Evolutionary conservation across 1,139 yeast genomes (phyloP).

Genomic region (Magnusiomyces magnusii): DNA sequence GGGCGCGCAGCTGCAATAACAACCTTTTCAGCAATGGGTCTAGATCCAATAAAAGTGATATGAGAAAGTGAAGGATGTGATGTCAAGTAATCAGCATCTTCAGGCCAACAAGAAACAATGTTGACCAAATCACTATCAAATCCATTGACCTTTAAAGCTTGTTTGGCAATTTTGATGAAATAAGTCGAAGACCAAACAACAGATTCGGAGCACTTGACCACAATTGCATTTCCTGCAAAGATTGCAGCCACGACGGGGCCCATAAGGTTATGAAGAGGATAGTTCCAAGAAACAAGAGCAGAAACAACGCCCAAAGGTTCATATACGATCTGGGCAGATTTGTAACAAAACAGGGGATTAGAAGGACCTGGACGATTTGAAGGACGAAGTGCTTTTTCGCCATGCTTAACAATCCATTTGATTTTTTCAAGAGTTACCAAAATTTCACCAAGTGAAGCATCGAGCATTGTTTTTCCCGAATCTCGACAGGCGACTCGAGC

Average conservation of each 20-base stretch:
- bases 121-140: slow-evolving; percentile 79
- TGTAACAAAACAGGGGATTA: slow-evolving; percentile 70
- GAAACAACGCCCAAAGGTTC: slow-evolving; percentile 86
- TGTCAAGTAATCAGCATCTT: slow-evolving; percentile 78
- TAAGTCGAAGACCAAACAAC: slow-evolving; percentile 91
- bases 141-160: slow-evolving; percentile 64
- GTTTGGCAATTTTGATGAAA: slow-evolving; percentile 61
- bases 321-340: slow-evolving; percentile 86
- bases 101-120: slow-evolving; percentile 66
- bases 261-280: slow-evolving; percentile 80
- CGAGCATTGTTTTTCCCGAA: slow-evolving; percentile 91
- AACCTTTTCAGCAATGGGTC: slow-evolving; percentile 86
- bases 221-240: slow-evolving; percentile 84
- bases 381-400: slow-evolving; percentile 61
- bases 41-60: slow-evolving; percentile 92
- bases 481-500: slow-evolving; percentile 94
- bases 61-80: slow-evolving; percentile 77
- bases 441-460: slow-evolving; percentile 90
- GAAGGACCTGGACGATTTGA: slow-evolving; percentile 83
- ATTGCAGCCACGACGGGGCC: slow-evolving; percentile 88
- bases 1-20: slow-evolving; percentile 72
- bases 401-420: slow-evolving; percentile 81
- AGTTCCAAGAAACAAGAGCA: slow-evolving; percentile 93
- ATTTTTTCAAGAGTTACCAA: slow-evolving; percentile 89
- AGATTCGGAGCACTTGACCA: slow-evolving; percentile 90